These are phyloP conservation scores for Fusarium sp. DNA, from an alignment of 2,329 filamentous ascomycete genomes.

Conservation along the genomic window DNA sequence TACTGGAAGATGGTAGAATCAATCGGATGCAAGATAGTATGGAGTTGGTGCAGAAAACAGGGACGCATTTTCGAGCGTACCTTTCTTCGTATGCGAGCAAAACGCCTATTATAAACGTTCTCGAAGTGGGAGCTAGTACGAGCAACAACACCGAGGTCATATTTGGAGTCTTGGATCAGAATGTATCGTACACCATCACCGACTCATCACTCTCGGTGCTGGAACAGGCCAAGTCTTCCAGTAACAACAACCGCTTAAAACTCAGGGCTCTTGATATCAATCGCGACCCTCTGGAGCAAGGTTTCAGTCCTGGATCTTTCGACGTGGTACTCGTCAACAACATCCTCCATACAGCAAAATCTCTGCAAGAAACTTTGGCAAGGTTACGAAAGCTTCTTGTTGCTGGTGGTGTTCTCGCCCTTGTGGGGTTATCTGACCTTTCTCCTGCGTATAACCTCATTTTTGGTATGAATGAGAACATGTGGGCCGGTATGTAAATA, in stretches of 20 bases:
- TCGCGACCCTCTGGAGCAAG: conserved; percentile 5
- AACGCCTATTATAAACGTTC: not conserved
- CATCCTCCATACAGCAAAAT: conserved; percentile 1
- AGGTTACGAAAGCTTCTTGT: conserved; percentile 6
- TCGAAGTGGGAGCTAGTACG: conserved; percentile 20
- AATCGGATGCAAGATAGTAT: not conserved
- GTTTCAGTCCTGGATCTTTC: not conserved
- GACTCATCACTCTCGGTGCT: not conserved
- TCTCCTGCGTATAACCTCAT: conserved; percentile 26
- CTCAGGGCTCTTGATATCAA: conserved; percentile 21
- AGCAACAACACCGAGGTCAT: not conserved
- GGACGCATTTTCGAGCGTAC: not conserved
- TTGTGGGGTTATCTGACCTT: conserved; percentile 22
- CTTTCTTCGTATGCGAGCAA: conserved; percentile 19
- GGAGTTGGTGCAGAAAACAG: conserved; percentile 2
- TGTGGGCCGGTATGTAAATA: conserved; percentile 15
- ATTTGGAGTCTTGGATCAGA: not conserved
- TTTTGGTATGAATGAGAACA: conserved; percentile 21
- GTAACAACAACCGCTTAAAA: not conserved
- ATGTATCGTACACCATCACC: not conserved
- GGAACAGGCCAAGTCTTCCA: not conserved
- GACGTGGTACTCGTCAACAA: conserved; percentile 20
- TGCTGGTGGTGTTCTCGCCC: not conserved
- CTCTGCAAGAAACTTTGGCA: not conserved
- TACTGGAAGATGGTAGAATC: not conserved